phyloP scores from a whole-genome alignment of 495 filamentous ascomycete genomes.

The Polyplosphaeria fusca region DNA sequence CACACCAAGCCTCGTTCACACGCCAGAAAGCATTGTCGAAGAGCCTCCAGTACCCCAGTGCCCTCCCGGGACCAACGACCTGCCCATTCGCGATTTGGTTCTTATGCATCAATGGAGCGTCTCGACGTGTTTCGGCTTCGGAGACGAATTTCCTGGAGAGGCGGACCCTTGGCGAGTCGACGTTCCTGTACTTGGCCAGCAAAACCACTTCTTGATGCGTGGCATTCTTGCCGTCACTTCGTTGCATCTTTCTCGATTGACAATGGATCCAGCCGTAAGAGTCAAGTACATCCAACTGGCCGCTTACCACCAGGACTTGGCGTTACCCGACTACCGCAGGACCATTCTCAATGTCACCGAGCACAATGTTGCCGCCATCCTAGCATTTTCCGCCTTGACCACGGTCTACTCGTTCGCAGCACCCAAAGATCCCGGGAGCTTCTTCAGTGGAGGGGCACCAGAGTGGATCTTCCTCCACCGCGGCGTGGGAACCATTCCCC shows the following conservation, averaged over 20 bases:
- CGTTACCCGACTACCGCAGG: conserved; percentile 15
- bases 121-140: conserved; percentile 18
- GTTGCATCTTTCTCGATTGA: conserved; percentile 1
- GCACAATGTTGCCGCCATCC: conserved; percentile 7
- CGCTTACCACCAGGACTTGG: conserved; percentile 20
- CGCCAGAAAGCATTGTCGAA: conserved; percentile 10
- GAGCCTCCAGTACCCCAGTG: conserved; percentile 3
- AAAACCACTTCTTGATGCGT: conserved; percentile 21
- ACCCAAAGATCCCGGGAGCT: not conserved
- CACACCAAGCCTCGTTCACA: not conserved
- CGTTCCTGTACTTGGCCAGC: conserved; percentile 6
- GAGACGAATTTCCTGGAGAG: conserved; percentile 4
- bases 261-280: not conserved
- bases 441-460: not conserved
- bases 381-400: conserved; percentile 15
- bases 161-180: conserved; percentile 17
- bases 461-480: conserved; percentile 12
- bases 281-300: conserved; percentile 7
- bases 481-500: conserved; percentile 1
- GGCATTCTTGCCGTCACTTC: conserved; percentile 15
- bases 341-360: conserved; percentile 12
- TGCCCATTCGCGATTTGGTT: conserved; percentile 13
- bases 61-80: not conserved
- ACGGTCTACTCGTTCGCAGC: conserved; percentile 19
- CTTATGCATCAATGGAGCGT: conserved; percentile 25